Evolutionary conservation across 108 stramenopile genomes (phyloP).

Genomic region (Epipyxis sp.): DNA sequence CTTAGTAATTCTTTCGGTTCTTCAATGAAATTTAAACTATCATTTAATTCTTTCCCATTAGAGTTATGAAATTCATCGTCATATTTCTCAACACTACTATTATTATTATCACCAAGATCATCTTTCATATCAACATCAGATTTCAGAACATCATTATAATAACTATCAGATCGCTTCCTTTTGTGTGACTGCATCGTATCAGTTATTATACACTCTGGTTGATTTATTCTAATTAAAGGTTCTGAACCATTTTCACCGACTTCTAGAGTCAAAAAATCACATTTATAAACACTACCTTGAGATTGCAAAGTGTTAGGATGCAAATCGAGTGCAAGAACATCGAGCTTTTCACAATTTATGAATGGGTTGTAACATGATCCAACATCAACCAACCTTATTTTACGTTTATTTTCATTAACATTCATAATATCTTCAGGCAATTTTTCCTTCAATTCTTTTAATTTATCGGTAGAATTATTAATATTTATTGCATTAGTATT

Average conservation of each 20-base stretch:
- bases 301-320: background rate
- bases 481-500: background rate
- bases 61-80: too few species aligned
- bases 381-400: slow-evolving; percentile 1
- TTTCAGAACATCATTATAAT: background rate
- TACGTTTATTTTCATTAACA: background rate
- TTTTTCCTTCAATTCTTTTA: background rate
- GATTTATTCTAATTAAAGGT: background rate
- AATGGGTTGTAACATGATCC: slow-evolving; percentile 31
- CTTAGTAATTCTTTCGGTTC: background rate
- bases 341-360: background rate
- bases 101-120: too few species aligned
- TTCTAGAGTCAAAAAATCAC: slow-evolving; percentile 11
- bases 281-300: background rate
- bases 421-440: background rate
- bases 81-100: too few species aligned
- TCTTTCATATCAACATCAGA: background rate
- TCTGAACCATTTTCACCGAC: background rate
- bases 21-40: too few species aligned
- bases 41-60: background rate
- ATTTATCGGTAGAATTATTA: background rate
- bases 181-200: too few species aligned
- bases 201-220: too few species aligned
- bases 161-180: too few species aligned
- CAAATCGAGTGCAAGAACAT: slow-evolving; percentile 11